Evolutionary conservation across 345 rosid species (phyloP).

Genomic region (Citrus reticulata): DNA sequence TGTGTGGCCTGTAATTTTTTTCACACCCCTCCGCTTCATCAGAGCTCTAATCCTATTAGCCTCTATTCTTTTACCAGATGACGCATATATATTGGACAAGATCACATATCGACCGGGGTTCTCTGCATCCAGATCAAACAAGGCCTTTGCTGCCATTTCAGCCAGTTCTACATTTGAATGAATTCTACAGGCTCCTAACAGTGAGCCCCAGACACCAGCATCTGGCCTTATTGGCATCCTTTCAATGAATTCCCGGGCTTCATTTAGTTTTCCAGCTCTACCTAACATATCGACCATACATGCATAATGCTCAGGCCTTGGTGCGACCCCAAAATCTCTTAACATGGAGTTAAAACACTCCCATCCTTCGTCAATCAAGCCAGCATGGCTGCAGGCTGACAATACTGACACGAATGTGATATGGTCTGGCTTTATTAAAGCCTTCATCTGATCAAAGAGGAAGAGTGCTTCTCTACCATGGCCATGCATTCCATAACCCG

Average conservation of each 20-base stretch:
- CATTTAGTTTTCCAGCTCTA: constrained; percentile 38
- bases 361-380: constrained; percentile 49
- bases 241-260: constrained; percentile 40
- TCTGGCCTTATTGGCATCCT: constrained; percentile 41
- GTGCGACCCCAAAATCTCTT: constrained; percentile 34
- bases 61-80: constrained; percentile 24
- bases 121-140: constrained; percentile 30
- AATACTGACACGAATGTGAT: constrained; percentile 41
- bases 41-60: constrained; percentile 26
- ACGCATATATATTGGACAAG: constrained; percentile 35
- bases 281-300: constrained; percentile 57
- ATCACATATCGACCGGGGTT: constrained; percentile 34
- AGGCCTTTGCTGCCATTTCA: constrained; percentile 25
- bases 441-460: constrained; percentile 44
- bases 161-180: constrained; percentile 30
- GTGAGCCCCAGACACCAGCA: constrained; percentile 43
- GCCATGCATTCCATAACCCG: constrained; percentile 51
- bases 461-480: constrained; percentile 35
- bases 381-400: constrained; percentile 53
- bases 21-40: constrained; percentile 29
- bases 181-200: constrained; percentile 49
- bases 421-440: constrained; percentile 38
- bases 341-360: constrained; percentile 42
- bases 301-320: constrained; percentile 40
- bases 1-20: constrained; percentile 31